Conservation (phyloP, 1,284 basidiomycete species). For the Cystobasidium slooffiae region DNA sequence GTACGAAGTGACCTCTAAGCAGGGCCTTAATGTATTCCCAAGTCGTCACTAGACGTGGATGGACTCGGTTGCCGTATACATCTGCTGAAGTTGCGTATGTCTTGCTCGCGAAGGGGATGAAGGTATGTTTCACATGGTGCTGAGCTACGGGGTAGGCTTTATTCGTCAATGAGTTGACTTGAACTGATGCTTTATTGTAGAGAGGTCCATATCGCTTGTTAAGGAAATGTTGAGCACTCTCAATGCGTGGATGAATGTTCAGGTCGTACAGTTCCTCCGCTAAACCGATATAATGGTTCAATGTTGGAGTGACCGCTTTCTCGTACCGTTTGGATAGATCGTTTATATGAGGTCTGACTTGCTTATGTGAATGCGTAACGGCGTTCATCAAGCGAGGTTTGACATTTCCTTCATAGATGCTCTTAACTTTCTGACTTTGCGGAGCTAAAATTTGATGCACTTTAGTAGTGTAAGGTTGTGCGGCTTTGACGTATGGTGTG, state of each 20-base stretch:
- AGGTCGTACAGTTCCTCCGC: conserved; percentile 44
- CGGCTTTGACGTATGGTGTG: conserved; percentile 26
- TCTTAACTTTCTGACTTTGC: neutral
- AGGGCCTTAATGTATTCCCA: conserved; percentile 32
- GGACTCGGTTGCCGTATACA: conserved; percentile 47
- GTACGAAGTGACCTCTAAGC: conserved; percentile 45
- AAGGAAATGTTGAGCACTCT: neutral
- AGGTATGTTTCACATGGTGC: conserved; percentile 47
- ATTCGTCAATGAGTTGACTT: neutral
- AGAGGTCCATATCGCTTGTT: conserved; percentile 15
- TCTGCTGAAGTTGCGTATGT: conserved; percentile 36
- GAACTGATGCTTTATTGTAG: conserved; percentile 5
- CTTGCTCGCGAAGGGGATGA: conserved; percentile 42
- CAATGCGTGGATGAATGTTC: conserved; percentile 46
- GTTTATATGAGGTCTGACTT: conserved; percentile 38
- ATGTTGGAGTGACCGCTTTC: conserved; percentile 5
- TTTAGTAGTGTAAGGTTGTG: conserved; percentile 44
- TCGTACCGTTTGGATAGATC: conserved; percentile 43
- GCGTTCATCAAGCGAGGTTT: conserved; percentile 45
- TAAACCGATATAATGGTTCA: conserved; percentile 33
- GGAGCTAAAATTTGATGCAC: conserved; percentile 36
- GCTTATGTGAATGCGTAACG: conserved; percentile 33
- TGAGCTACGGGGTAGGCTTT: conserved; percentile 44
- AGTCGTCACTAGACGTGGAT: conserved; percentile 45
- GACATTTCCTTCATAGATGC: conserved; percentile 40